Evolutionary conservation across 2,329 filamentous ascomycete genomes (phyloP).

Genomic region (Ilyonectria destructans): DNA sequence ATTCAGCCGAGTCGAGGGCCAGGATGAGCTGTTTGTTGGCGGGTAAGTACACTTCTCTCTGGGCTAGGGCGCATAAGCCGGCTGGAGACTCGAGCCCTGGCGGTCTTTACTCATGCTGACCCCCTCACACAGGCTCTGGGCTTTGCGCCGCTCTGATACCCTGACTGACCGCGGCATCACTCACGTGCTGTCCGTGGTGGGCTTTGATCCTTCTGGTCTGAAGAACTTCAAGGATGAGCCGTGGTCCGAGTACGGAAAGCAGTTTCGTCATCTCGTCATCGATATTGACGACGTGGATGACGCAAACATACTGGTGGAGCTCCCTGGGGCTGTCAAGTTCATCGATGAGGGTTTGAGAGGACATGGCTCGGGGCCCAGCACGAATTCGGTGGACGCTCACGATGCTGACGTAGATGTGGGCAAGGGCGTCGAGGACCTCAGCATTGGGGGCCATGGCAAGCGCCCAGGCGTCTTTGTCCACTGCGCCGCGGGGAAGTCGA

Average conservation of each 20-base stretch:
- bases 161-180: conserved; percentile 85
- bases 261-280: conserved; percentile 82
- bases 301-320: conserved; percentile 86
- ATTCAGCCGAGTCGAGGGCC: conserved; percentile 60
- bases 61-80: conserved; percentile 25
- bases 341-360: conserved; percentile 80
- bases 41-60: conserved; percentile 53
- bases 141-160: conserved; percentile 79
- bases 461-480: conserved; percentile 69
- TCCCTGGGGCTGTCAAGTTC: conserved; percentile 85
- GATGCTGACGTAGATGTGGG: conserved; percentile 42
- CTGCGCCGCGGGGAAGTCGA: conserved; percentile 97
- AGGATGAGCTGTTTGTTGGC: conserved; percentile 59
- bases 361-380: conserved; percentile 29
- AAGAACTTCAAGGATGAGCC: conserved; percentile 66
- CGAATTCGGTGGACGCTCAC: conserved; percentile 27
- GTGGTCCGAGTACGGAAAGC: conserved; percentile 66
- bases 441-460: conserved; percentile 37
- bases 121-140: conserved; percentile 77
- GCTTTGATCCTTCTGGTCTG: conserved; percentile 61
- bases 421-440: conserved; percentile 37
- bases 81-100: not conserved
- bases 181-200: conserved; percentile 89
- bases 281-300: conserved; percentile 94
- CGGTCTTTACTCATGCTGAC: conserved; percentile 27